phyloP scores from a whole-genome alignment of 371 early-diverging fungal species.

The Mortierella sp. region DNA sequence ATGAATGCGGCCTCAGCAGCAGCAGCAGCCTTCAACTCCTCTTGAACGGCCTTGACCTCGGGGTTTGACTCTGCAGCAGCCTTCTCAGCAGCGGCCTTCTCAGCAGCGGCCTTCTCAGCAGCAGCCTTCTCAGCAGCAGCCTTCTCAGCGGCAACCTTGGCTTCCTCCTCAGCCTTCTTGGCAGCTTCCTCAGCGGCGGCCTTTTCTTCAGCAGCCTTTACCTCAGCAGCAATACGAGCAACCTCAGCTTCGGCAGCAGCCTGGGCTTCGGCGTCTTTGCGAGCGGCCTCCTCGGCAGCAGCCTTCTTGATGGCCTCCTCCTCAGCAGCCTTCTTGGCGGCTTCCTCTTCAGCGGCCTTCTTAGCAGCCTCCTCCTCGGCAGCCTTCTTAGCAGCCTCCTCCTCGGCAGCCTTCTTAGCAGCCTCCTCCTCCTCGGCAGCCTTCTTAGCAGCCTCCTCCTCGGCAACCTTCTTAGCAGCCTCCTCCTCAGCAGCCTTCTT shows the following conservation, averaged over 20 bases:
- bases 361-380: constrained; percentile 52
- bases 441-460: constrained; percentile 9
- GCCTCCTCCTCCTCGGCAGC: constrained; percentile 8
- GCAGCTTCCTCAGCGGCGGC: constrained; percentile 39
- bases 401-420: constrained; percentile 43
- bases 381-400: constrained; percentile 47
- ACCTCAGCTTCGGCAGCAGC: constrained; percentile 65
- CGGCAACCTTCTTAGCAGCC: constrained; percentile 6
- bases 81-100: constrained; percentile 56
- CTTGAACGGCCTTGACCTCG: constrained; percentile 33
- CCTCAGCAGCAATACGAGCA: constrained; percentile 55
- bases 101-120: constrained; percentile 54
- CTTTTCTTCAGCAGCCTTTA: constrained; percentile 56
- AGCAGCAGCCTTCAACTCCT: constrained; percentile 22
- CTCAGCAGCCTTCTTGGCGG: constrained; percentile 7
- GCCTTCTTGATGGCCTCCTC: constrained; percentile 56
- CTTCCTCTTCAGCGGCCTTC: constrained; percentile 11
- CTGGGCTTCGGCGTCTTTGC: constrained; percentile 45
- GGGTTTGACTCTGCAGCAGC: constrained; percentile 51
- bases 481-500: constrained; percentile 14
- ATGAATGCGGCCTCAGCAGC: constrained; percentile 18
- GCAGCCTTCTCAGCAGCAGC: constrained; percentile 55
- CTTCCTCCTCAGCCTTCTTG: constrained; percentile 55
- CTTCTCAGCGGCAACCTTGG: constrained; percentile 52
- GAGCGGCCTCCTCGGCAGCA: constrained; percentile 62